Evolutionary conservation across 805 yeast species (phyloP).

Genomic region (Maudiozyma serrabonitensis): DNA sequence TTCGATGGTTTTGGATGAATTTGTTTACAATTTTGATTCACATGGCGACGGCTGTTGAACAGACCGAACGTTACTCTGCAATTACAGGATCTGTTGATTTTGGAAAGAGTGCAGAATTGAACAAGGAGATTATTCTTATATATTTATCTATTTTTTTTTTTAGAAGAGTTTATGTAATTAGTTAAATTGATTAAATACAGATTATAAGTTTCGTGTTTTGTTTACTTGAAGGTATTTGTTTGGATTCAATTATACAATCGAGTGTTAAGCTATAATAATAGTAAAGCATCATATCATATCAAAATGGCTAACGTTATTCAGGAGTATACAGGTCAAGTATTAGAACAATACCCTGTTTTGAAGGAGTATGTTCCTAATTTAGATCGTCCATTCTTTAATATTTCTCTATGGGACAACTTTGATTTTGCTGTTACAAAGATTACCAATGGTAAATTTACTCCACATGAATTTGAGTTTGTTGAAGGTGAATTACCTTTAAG

Average conservation of each 20-base stretch:
- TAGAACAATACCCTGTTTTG: slow-evolving; percentile 15
- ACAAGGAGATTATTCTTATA: too few species aligned
- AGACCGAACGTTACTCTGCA: too few species aligned
- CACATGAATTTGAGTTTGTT: slow-evolving; percentile 50
- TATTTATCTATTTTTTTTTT: too few species aligned
- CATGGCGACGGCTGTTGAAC: not conserved
- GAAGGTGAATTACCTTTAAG: slow-evolving; percentile 60
- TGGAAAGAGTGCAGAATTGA: not conserved
- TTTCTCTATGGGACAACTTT: slow-evolving; percentile 25
- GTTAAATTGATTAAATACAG: too few species aligned
- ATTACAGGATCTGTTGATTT: not conserved
- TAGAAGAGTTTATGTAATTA: too few species aligned
- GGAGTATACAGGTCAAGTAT: slow-evolving; percentile 13
- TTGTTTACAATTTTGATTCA: not conserved
- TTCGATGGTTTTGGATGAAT: not conserved
- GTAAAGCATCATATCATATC: too few species aligned
- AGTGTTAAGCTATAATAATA: too few species aligned
- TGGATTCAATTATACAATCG: too few species aligned
- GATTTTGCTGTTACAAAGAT: slow-evolving; percentile 11
- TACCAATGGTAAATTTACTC: slow-evolving; percentile 22
- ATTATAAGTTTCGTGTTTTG: too few species aligned
- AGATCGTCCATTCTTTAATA: slow-evolving; percentile 29
- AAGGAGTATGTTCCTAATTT: slow-evolving; percentile 21
- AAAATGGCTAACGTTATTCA: slow-evolving; percentile 9
- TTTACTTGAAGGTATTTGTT: too few species aligned